Conservation (phyloP, 345 rosid species). For the Limnanthes douglasii region DNA sequence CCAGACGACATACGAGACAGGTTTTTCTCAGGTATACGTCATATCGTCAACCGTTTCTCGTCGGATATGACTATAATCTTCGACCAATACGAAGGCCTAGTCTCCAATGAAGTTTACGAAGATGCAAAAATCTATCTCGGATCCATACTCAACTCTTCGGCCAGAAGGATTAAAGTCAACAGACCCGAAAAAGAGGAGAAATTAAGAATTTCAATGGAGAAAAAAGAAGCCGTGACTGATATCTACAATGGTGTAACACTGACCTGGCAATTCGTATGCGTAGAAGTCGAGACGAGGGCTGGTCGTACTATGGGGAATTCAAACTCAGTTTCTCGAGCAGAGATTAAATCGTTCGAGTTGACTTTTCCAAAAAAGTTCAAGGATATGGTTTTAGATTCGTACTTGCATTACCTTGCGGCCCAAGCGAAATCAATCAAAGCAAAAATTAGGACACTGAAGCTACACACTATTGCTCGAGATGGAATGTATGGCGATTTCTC, state of each 20-base stretch:
- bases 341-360: conserved; percentile 33
- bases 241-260: conserved; percentile 28
- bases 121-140: conserved; percentile 34
- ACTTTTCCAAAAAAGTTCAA: conserved; percentile 39
- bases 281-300: too few species aligned
- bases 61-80: conserved; percentile 28
- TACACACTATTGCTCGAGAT: conserved; percentile 25
- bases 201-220: conserved; percentile 27
- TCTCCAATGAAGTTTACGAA: conserved; percentile 24
- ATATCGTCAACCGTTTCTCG: conserved; percentile 22
- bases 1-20: conserved; percentile 23
- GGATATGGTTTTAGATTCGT: conserved; percentile 25
- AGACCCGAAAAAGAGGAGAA: conserved; percentile 44
- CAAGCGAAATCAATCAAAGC: conserved; percentile 22
- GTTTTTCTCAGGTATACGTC: conserved; percentile 14
- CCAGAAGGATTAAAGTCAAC: conserved; percentile 25
- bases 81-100: conserved; percentile 30
- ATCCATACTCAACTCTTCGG: conserved; percentile 18
- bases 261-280: conserved; percentile 35
- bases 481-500: conserved; percentile 23
- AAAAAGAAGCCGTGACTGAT: conserved; percentile 37
- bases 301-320: too few species aligned
- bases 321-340: conserved; percentile 15
- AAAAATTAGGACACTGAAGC: conserved; percentile 36
- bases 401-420: conserved; percentile 34